These are phyloP conservation scores for Polygonum maritimum DNA, from an alignment of 148 eudicot genomes.

Conservation along the genomic window DNA sequence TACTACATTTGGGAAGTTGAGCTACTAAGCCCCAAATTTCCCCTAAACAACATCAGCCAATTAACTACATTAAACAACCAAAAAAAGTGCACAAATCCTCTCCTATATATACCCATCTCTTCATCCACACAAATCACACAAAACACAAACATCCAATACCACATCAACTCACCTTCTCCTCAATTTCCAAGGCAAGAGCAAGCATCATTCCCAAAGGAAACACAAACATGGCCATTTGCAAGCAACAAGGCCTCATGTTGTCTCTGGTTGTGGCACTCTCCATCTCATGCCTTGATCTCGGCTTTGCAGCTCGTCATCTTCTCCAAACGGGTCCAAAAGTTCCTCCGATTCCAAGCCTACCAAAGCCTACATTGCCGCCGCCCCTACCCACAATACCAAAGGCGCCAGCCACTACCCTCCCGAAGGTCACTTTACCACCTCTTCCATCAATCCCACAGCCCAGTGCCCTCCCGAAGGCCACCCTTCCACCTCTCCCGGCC, in stretches of 20 bases:
- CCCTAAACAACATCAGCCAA: neutral
- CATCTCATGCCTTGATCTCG: conserved; percentile 15
- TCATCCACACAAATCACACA: neutral
- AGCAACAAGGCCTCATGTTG: neutral
- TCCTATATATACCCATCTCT: neutral
- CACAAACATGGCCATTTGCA: neutral
- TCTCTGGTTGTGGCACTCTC: conserved; percentile 15
- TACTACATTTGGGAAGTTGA: neutral
- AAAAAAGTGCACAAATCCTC: neutral
- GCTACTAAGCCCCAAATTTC: neutral
- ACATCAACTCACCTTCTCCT: neutral
- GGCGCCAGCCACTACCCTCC: neutral
- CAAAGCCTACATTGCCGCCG: conserved; percentile 16
- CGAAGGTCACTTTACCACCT: neutral
- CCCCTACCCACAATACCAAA: neutral
- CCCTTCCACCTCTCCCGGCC: conserved; percentile 10
- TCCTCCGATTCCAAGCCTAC: conserved; percentile 16
- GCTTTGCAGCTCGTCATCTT: conserved; percentile 20
- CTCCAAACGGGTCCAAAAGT: conserved; percentile 23
- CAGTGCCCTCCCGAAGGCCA: conserved; percentile 9
- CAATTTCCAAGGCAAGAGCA: neutral
- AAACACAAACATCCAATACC: neutral
- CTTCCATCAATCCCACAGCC: neutral
- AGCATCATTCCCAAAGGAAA: neutral
- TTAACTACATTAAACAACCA: neutral